A percentile compares a stretch with the other conserved stretches of the same genome.
These are phyloP conservation scores for Salinomyces thailandicus DNA, from an alignment of 2,329 filamentous ascomycete genomes.

Conservation along the genomic window DNA sequence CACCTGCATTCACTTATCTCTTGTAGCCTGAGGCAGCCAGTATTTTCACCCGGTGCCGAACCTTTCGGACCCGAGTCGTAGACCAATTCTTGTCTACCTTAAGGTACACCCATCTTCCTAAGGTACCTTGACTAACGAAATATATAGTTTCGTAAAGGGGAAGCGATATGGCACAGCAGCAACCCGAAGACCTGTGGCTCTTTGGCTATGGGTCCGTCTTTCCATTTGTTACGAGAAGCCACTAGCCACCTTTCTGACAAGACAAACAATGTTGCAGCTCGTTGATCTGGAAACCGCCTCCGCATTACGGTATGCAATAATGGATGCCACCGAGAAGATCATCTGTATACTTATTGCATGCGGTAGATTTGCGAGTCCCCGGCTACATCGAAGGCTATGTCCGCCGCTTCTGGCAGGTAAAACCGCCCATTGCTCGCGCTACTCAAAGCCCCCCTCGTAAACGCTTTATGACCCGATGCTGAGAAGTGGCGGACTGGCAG, in stretches of 20 bases:
- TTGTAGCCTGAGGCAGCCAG: too few relatives aligned
- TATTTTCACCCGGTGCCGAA: too few relatives aligned
- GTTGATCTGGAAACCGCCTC: conserved; percentile 96
- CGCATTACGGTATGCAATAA: conserved; percentile 65
- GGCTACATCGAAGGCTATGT: conserved; percentile 93
- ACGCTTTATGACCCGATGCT: neutral
- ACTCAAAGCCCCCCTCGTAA: neutral
- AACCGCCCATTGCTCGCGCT: conserved; percentile 20
- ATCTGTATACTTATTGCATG: neutral
- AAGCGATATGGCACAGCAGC: neutral
- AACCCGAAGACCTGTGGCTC: conserved; percentile 63
- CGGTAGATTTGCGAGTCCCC: conserved; percentile 66
- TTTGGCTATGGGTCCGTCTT: conserved; percentile 80
- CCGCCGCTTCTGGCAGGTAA: conserved; percentile 93
- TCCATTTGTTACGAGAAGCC: too few relatives aligned
- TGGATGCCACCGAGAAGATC: neutral
- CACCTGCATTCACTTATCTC: too few relatives aligned
- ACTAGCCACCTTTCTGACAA: too few relatives aligned
- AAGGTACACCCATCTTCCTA: too few relatives aligned
- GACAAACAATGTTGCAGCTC: conserved; percentile 54
- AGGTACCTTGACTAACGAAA: too few relatives aligned
- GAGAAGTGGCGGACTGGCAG: conserved; percentile 11
- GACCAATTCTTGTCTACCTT: too few relatives aligned
- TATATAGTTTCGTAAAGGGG: too few relatives aligned
- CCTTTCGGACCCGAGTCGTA: too few relatives aligned